These are phyloP conservation scores for Camellia lanceoleosa DNA, from an alignment of 148 eudicot genomes.

Conservation along the genomic window DNA sequence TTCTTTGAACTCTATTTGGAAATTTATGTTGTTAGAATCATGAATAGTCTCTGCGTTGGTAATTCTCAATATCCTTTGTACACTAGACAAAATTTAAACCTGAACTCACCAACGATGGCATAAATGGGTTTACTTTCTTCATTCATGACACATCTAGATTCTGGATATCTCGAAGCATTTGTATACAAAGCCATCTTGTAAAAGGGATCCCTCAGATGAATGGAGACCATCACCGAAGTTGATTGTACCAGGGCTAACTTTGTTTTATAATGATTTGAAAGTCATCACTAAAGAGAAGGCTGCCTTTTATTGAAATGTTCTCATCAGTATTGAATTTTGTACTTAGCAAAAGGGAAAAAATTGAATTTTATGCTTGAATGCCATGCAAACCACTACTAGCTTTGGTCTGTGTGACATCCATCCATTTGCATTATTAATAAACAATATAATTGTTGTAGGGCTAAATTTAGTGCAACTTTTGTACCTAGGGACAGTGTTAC, in stretches of 20 bases:
- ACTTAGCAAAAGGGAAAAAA: neutral
- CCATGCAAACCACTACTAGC: neutral
- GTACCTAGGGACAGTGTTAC: too few relatives aligned
- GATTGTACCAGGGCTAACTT: neutral
- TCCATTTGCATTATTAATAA: neutral
- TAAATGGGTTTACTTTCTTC: neutral
- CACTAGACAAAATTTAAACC: neutral
- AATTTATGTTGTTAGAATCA: neutral
- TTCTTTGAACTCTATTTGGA: neutral
- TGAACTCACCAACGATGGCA: neutral
- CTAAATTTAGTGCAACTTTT: too few relatives aligned
- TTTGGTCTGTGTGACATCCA: neutral
- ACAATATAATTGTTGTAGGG: neutral
- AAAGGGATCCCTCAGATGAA: neutral
- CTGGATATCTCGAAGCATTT: neutral
- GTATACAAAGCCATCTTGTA: neutral
- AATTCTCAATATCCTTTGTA: neutral
- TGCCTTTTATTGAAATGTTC: neutral
- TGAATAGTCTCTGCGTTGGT: neutral
- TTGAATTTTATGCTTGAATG: neutral
- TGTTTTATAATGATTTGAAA: neutral
- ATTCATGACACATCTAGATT: neutral
- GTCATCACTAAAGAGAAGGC: neutral
- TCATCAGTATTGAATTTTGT: neutral
- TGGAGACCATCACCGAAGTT: neutral